A percentile compares a stretch with the other conserved stretches of the same genome.
Evolutionary conservation across 148 eudicot genomes (phyloP).

Genomic region (Fallopia convolvulus): DNA sequence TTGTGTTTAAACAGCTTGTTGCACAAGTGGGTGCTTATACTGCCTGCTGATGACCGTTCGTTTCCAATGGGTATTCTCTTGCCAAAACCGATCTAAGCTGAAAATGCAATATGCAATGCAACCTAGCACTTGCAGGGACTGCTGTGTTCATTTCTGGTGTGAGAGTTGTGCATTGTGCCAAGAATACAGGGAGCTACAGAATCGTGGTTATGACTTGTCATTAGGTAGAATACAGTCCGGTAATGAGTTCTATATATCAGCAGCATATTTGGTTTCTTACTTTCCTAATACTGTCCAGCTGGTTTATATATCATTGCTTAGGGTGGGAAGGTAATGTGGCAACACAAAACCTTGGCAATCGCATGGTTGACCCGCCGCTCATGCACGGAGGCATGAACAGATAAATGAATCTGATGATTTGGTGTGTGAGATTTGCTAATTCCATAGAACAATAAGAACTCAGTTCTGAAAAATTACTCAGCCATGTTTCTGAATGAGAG

Average conservation of each 20-base stretch:
- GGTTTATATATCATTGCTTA: background rate
- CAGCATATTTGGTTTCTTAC: background rate
- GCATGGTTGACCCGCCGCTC: conserved; percentile 16
- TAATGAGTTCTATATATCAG: background rate
- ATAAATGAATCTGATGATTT: conserved; percentile 18
- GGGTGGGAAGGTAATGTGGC: conserved; percentile 36
- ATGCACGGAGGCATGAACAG: conserved; percentile 29
- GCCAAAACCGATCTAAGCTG: conserved; percentile 27
- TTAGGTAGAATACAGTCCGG: background rate
- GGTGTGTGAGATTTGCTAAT: conserved; percentile 15
- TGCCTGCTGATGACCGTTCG: conserved; percentile 14
- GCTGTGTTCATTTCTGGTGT: conserved; percentile 27
- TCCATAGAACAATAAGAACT: conserved; percentile 10
- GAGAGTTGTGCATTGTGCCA: conserved; percentile 40
- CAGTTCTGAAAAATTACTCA: background rate
- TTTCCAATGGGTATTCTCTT: conserved; percentile 29
- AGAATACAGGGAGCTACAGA: conserved; percentile 42
- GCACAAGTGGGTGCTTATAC: conserved; percentile 20
- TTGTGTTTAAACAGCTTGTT: conserved; percentile 19
- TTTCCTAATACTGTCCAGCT: background rate
- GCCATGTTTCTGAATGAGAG: background rate
- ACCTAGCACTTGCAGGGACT: conserved; percentile 21
- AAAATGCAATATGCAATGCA: conserved; percentile 23
- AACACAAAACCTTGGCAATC: conserved; percentile 18
- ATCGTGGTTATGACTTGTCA: conserved; percentile 23